phyloP scores from a whole-genome alignment of 2,329 filamentous ascomycete genomes.

The Ciborinia camelliae region DNA sequence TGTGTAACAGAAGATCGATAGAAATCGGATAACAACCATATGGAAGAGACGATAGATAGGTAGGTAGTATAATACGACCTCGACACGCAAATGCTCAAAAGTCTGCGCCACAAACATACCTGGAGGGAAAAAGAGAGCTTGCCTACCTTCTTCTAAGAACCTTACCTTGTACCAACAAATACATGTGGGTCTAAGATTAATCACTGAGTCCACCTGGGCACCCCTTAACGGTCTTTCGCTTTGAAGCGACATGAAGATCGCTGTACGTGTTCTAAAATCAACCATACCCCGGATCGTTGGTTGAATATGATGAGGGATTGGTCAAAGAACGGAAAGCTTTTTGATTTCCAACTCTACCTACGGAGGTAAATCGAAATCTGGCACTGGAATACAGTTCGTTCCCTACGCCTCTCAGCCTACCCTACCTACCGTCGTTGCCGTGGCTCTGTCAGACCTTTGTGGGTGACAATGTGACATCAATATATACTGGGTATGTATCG shows the following conservation, averaged over 20 bases:
- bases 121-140: not conserved
- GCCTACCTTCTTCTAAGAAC: not conserved
- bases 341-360: not conserved
- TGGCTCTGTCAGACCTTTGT: not conserved
- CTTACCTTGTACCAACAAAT: not conserved
- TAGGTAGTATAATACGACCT: not conserved
- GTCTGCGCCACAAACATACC: constrained; percentile 1
- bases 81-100: not conserved
- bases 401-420: not conserved
- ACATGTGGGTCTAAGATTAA: not conserved
- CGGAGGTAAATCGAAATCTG: not conserved
- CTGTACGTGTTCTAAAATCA: not conserved
- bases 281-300: not conserved
- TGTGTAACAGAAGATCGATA: constrained; percentile 1
- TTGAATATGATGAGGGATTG: constrained; percentile 2
- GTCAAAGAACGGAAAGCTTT: not conserved
- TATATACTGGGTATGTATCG: no score
- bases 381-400: not conserved
- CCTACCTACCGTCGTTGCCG: not conserved
- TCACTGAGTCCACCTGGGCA: not conserved
- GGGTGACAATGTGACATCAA: not conserved
- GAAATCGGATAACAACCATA: not conserved
- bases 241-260: not conserved
- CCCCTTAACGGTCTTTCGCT: not conserved
- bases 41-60: not conserved